A percentile compares a stretch with the other conserved stretches of the same genome.
Evolutionary conservation across 2,329 filamentous ascomycete species (phyloP).

Genomic region (Penicillium sp.): DNA sequence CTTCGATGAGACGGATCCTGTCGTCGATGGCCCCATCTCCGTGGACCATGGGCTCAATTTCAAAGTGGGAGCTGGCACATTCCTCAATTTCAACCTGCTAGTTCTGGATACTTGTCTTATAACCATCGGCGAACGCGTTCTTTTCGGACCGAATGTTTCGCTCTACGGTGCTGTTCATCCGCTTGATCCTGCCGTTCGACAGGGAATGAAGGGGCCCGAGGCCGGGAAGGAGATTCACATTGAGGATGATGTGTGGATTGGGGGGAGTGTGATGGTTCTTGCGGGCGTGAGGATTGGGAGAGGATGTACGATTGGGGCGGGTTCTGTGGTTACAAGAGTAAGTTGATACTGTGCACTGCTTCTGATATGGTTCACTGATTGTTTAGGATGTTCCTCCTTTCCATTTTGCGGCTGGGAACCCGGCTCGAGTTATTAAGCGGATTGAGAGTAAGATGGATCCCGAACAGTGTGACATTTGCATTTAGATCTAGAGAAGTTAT

Average conservation of each 20-base stretch:
- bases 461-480: neutral
- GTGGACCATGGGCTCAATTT: slow-evolving; percentile 69
- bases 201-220: slow-evolving; percentile 47
- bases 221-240: slow-evolving; percentile 51
- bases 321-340: slow-evolving; percentile 42
- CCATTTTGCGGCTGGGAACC: slow-evolving; percentile 30
- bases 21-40: slow-evolving; percentile 62
- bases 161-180: slow-evolving; percentile 57
- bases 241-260: slow-evolving; percentile 51
- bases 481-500: neutral
- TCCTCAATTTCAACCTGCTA: slow-evolving; percentile 56
- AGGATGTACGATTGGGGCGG: slow-evolving; percentile 44
- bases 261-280: slow-evolving; percentile 47
- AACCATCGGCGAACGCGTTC: slow-evolving; percentile 52
- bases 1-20: slow-evolving; percentile 41
- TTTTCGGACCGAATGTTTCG: slow-evolving; percentile 54
- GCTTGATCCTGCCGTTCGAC: slow-evolving; percentile 48
- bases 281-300: slow-evolving; percentile 44
- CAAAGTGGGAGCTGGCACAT: slow-evolving; percentile 51
- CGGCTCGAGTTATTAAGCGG: slow-evolving; percentile 23
- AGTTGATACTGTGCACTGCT: neutral
- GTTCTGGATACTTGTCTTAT: slow-evolving; percentile 55
- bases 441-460: slow-evolving; percentile 29
- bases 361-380: slow-evolving; percentile 1
- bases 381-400: slow-evolving; percentile 27